These are phyloP conservation scores for Cladosporium sp. DNA, from an alignment of 2,329 filamentous ascomycete species.

Conservation along the genomic window DNA sequence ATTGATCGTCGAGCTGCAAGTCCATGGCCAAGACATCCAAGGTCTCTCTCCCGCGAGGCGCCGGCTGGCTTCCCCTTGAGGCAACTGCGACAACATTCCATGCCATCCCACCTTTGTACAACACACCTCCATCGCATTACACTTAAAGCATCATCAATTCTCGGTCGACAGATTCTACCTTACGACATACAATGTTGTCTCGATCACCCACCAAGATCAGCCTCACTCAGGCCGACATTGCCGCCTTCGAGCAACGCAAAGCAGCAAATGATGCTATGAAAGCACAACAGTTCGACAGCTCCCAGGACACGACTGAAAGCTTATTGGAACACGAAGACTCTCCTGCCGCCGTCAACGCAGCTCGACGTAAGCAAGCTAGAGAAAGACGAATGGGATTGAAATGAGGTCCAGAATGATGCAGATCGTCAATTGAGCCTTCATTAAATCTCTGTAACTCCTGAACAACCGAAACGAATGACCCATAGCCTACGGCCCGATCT, in stretches of 20 bases:
- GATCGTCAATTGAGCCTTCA: not conserved
- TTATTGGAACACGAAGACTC: conserved; percentile 14
- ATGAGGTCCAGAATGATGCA: not conserved
- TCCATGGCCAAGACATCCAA: conserved; percentile 10
- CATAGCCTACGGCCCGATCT: not conserved
- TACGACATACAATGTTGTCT: conserved; percentile 33
- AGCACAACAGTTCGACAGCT: conserved; percentile 15
- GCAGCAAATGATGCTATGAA: conserved; percentile 29
- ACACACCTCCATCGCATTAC: not conserved
- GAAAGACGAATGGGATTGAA: conserved; percentile 12
- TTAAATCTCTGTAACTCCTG: not conserved
- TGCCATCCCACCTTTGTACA: not conserved
- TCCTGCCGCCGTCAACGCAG: conserved; percentile 13
- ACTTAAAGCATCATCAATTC: not conserved
- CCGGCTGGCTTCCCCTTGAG: conserved; percentile 19
- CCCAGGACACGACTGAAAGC: conserved; percentile 19
- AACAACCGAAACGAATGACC: not conserved
- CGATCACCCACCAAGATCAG: conserved; percentile 39
- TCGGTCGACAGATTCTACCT: not conserved
- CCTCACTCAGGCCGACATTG: conserved; percentile 37
- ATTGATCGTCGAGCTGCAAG: not conserved
- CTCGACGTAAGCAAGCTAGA: conserved; percentile 9
- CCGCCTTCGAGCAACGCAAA: conserved; percentile 36
- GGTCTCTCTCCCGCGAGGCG: not conserved
- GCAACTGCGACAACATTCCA: conserved; percentile 13